These are phyloP conservation scores for Xylariaceae sp. DNA, from an alignment of 2,329 filamentous ascomycete species.

Conservation along the genomic window DNA sequence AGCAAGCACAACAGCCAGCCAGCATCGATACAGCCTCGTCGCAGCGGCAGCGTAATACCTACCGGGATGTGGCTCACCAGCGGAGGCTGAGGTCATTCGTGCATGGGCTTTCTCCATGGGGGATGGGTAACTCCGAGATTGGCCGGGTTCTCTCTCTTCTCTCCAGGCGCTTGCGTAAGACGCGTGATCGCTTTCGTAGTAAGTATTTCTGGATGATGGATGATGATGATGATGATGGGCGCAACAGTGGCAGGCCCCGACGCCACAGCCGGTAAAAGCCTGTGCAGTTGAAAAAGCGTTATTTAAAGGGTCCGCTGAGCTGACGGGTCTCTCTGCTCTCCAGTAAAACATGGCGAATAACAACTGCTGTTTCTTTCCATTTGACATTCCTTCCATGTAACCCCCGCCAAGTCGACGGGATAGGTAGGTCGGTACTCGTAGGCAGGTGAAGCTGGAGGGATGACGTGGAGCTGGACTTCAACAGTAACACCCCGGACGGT, in stretches of 20 bases:
- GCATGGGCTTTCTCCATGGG: constrained; percentile 10
- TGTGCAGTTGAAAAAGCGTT: not conserved
- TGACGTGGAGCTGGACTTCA: not conserved
- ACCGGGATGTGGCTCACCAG: constrained; percentile 1
- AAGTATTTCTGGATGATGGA: not conserved
- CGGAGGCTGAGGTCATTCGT: constrained; percentile 19
- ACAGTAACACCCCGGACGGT: not conserved
- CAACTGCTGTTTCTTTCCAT: not conserved
- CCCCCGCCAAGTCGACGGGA: not conserved
- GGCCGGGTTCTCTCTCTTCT: not conserved
- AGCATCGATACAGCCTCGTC: constrained; percentile 7
- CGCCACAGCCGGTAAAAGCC: constrained; percentile 12
- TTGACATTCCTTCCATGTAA: not conserved
- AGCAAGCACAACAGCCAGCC: not conserved
- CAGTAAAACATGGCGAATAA: not conserved
- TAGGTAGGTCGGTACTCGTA: not conserved
- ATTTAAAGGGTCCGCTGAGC: constrained; percentile 6
- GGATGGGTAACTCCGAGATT: constrained; percentile 4
- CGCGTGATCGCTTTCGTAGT: constrained; percentile 16
- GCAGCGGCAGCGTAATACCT: not conserved
- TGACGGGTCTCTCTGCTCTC: constrained; percentile 4
- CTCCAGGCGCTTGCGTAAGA: constrained; percentile 12
- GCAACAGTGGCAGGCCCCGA: constrained; percentile 12
- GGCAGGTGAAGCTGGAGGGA: too few species aligned
- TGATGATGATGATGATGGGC: not conserved